Base-by-base conservation (phyloP, 1,284 basidiomycete genomes). In the Moesziomyces sp. region DNA sequence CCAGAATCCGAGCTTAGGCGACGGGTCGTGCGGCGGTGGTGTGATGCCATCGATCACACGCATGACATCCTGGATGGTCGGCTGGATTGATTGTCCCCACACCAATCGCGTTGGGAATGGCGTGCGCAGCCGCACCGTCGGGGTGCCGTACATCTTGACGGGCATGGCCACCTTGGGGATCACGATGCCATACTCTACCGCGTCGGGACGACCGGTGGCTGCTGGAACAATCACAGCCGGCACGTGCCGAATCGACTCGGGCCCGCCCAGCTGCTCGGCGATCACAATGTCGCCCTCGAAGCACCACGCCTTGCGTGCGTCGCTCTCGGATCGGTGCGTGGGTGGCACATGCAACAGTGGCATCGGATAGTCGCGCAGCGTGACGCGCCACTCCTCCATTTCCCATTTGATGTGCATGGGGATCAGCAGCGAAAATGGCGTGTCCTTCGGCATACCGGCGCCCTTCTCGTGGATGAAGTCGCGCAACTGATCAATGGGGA, bases 131-230 rank as follows among this genome's bases (percentile, higher is more conserved):
- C 86, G 85, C 5, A 94, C 92, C 0, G 61, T 69, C 6, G 83
- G 78, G 46, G 89, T 88, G 3, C 93, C 93, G 82, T 96, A 98
- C 23, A 91, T 92, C 85, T 98, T 98, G 78, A 95, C 91, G 0
- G 95, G 92, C 92, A 96, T 96, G 60, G 94, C 91, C 0, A 94
- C 94, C 84, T 96, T 97, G 0, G 94, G 93, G 33, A 97, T 88
- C 42, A 87, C 83, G 23, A 97, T 86, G 6, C 86, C 86, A 54
- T 95, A 88, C 10, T 89, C 87, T 4, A 86, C 83, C 21, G 89
- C 87, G 19, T 89, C 89, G 14, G 58, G 46, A 14, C 54, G 62
- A 43, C 89, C 80, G 3, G 77, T 76, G 1, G 79, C 68, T 6
- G 79, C 81, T 6, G 80, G 80, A 30, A 84, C 77, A 19, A 84